Evolutionary conservation across 345 rosid species (phyloP).

Genomic region (Syzygium oleosum): DNA sequence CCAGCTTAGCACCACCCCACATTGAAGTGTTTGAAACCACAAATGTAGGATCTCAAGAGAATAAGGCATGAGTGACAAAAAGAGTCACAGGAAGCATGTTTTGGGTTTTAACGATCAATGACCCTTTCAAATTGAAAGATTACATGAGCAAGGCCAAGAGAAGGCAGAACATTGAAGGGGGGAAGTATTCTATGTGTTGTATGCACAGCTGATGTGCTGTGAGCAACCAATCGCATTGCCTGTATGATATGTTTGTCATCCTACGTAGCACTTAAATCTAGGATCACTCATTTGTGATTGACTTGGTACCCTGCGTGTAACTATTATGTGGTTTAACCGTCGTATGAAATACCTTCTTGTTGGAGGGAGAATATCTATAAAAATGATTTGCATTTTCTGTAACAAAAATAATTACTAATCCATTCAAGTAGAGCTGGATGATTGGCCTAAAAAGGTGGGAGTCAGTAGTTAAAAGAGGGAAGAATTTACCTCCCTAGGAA

Average conservation of each 20-base stretch:
- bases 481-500: constrained; percentile 73
- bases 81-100: neutral
- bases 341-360: neutral
- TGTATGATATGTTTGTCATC: neutral
- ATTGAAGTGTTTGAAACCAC: neutral
- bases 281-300: neutral
- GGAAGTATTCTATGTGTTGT: neutral
- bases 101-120: neutral
- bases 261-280: neutral
- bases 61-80: neutral
- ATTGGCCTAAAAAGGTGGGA: neutral
- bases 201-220: neutral
- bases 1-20: neutral
- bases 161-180: neutral
- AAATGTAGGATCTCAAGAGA: neutral
- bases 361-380: neutral
- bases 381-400: neutral
- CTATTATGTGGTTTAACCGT: neutral
- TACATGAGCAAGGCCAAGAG: neutral
- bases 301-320: neutral
- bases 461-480: neutral
- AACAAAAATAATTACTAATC: neutral
- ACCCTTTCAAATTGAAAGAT: neutral
- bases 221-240: neutral
- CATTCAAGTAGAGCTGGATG: neutral